Evolutionary conservation across 805 yeast genomes (phyloP), one percentile per base, ranked within the genome.

Genomic region (Wickerhamomyces bisporus): DNA sequence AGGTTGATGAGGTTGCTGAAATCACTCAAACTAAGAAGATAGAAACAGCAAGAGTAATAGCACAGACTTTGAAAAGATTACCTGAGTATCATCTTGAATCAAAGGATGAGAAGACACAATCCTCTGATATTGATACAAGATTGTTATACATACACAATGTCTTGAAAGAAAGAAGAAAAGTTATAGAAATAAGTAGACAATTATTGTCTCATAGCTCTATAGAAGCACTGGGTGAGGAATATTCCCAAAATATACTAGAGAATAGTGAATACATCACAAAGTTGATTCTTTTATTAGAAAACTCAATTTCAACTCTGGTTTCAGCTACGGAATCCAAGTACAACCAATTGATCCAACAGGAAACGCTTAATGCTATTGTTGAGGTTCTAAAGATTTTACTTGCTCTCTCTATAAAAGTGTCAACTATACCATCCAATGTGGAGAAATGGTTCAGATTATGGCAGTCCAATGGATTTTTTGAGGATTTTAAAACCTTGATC

Each of bases 361-460:
- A 64, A 45, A 50, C 44, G 21, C 45, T 62, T 2, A 56, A 59
- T 33, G 62, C 57, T 34, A 57, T 60, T 8, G 57, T 50, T 26
- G 72, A 59, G 37, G 53, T 57, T 20, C 57, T 60, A 44, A 71
- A 60, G 46, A 65, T 61, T 9, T 54, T 66, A 16, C 57, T 62
- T 6, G 73, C 72, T 29, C 35, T 70, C 7, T 44, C 72, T 11
- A 48, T 68, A 14, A 61, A 70, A 30, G 68, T 70, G 29, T 53
- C 63, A 4, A 52, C 61, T 6, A 48, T 60, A 4, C 55, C 60
- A 2, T 34, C 49, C 1, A 63, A 69, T 2, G 68, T 73, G 3
- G 34, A 53, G 2, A 49, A 60, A 9, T 84, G 93, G 93, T 80
- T 81, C 48, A 48, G 60, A 6, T 55, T 78, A 10, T 65, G 78